Evolutionary conservation across 2,329 filamentous ascomycete genomes (phyloP), one percentile per base, ranked within the genome.

Genomic region (Colletotrichum falcatum): DNA sequence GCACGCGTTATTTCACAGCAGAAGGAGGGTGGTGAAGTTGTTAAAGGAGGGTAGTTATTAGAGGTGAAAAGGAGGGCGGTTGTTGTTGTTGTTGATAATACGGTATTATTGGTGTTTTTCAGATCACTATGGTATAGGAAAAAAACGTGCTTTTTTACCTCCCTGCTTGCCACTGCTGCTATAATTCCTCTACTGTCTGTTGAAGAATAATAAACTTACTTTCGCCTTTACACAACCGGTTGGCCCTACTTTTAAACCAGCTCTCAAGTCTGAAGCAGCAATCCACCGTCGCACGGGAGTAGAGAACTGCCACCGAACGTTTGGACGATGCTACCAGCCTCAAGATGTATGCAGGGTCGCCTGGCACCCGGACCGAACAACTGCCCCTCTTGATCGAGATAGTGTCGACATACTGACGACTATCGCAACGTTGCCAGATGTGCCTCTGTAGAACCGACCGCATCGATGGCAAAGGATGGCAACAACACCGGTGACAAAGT

Each of bases 401-500:
- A 20, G 5, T 42, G 16, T 42, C 39, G 39, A 42, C n/a, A n/a
- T n/a, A n/a, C 16, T 20, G 39, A 42, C 5, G 39, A 18, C 39
- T 18, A 18, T 18, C 18, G 7, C 12, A 39, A 39, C 37, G 5
- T 39, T 39, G 2, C 7, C 14, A 39, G 16, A n/a, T n/a, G n/a
- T 16, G 3, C 14, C 1, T 2, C 8, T 18, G 18, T 18, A 7
- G 6, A 42, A 0, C 6, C 6, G 7, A 7, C 16, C 1, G 2
- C 6, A 42, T 42, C 1, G 16, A 7, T 20, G 6, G 7, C 12
- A 42, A 1, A 20, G 39, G 5, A 42, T 7, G 39, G 39, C 37
- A 39, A 39, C 37, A 39, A 16, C 16, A 2, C 37, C 16, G 12
- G 14, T 39, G 6, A 16, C 3, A 16, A 39, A 16, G 16, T 16